These are phyloP conservation scores for Vicia sativa DNA, from an alignment of 306 rosid genomes.

Conservation along the genomic window DNA sequence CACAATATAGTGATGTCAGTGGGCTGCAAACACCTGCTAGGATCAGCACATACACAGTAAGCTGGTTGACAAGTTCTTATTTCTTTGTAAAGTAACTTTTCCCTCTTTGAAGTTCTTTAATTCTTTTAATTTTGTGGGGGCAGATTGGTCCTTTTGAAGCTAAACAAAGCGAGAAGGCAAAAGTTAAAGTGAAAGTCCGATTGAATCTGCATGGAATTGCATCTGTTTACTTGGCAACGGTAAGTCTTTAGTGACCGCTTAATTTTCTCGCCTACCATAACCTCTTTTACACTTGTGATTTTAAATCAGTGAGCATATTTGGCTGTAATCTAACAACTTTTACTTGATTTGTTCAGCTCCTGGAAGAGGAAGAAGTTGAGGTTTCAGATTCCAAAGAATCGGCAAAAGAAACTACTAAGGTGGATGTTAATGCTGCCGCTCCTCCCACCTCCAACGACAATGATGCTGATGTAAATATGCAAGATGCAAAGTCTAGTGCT, in stretches of 20 bases:
- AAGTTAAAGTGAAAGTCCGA: slow-evolving; percentile 82
- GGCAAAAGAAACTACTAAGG: slow-evolving; percentile 55
- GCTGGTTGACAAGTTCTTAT: slow-evolving; percentile 15
- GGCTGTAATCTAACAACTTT: background rate
- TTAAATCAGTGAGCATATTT: background rate
- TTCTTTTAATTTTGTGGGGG: slow-evolving; percentile 24
- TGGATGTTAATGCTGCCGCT: slow-evolving; percentile 63
- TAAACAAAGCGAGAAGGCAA: slow-evolving; percentile 61
- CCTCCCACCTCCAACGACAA: slow-evolving; percentile 53
- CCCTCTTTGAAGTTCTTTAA: background rate
- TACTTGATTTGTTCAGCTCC: slow-evolving; percentile 47
- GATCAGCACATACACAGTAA: slow-evolving; percentile 85
- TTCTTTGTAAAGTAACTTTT: background rate
- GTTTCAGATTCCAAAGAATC: slow-evolving; percentile 68
- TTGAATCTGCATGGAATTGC: slow-evolving; percentile 85
- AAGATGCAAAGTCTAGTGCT: slow-evolving; percentile 64
- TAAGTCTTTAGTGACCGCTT: slow-evolving; percentile 47
- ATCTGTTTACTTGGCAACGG: slow-evolving; percentile 71
- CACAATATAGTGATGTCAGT: slow-evolving; percentile 59
- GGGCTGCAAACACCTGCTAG: slow-evolving; percentile 66
- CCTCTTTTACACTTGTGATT: background rate
- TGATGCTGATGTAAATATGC: slow-evolving; percentile 62
- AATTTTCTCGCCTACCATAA: background rate
- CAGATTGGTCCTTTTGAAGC: slow-evolving; percentile 93
- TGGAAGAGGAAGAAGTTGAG: slow-evolving; percentile 91